Evolutionary conservation across 192 early-diverging fungal species (phyloP).

Genomic region (Haplosporangium gracile): DNA sequence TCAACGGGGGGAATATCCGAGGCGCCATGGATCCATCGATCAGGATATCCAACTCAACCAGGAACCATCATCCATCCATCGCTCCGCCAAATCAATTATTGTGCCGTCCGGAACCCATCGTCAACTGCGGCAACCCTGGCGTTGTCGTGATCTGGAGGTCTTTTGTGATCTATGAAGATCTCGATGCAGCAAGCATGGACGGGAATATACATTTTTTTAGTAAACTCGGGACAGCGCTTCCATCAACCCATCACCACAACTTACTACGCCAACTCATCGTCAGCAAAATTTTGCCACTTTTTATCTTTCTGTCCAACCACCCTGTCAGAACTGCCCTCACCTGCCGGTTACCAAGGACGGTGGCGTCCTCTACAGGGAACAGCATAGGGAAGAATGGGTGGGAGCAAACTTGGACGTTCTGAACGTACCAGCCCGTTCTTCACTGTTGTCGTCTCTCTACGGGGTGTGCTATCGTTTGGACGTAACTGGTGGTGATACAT

Average conservation of each 20-base stretch:
- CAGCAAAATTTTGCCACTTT: neutral
- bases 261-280: neutral
- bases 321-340: conserved; percentile 16
- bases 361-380: neutral
- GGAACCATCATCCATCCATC: conserved; percentile 15
- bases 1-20: neutral
- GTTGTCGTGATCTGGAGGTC: neutral
- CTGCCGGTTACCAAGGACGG: neutral
- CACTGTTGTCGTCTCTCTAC: neutral
- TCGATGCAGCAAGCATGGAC: neutral
- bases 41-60: neutral
- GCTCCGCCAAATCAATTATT: neutral
- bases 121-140: neutral
- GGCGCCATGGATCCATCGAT: conserved; percentile 9
- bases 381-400: neutral
- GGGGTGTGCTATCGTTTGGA: neutral
- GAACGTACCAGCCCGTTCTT: neutral
- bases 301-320: conserved; percentile 5
- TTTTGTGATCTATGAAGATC: neutral
- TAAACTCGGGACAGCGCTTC: neutral
- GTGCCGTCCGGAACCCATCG: neutral
- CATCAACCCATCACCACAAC: conserved; percentile 14
- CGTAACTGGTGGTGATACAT: conserved; percentile 16
- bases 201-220: neutral
- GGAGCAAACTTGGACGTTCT: neutral